Percentiles rank a stretch among this genome's conserved stretches.
Conservation (phyloP, 805 yeast genomes). For the Candida dajiaensis region DNA sequence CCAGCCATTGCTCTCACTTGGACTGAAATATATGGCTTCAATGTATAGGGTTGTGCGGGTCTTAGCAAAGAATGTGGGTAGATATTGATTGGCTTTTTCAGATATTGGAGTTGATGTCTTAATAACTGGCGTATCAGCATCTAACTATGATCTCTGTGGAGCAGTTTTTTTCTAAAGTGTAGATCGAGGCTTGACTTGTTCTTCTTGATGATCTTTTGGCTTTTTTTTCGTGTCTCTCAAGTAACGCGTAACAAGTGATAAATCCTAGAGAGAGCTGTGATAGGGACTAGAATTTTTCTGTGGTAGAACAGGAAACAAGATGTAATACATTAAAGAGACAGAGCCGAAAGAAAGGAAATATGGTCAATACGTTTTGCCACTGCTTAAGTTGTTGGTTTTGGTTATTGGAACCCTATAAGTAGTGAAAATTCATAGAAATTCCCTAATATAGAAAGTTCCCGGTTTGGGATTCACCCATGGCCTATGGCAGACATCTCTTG, state of each 20-base stretch:
- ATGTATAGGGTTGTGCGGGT: background rate
- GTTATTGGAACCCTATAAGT: too few relatives aligned
- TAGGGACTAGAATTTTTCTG: too few relatives aligned
- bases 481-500: background rate
- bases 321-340: too few relatives aligned
- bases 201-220: background rate
- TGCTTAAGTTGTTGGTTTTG: too few relatives aligned
- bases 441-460: background rate
- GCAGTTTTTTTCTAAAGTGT: too few relatives aligned
- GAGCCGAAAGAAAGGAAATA: too few relatives aligned
- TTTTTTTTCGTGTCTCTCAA: background rate
- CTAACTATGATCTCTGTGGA: background rate
- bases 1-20: background rate
- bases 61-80: background rate
- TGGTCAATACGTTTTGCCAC: too few relatives aligned
- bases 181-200: too few relatives aligned
- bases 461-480: background rate
- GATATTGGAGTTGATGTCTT: background rate
- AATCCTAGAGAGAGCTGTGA: too few relatives aligned
- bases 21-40: background rate
- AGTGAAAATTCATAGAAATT: background rate
- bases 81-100: background rate
- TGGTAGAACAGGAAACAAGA: too few relatives aligned
- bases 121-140: background rate
- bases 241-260: too few relatives aligned